Evolutionary conservation across 257 asterid species (phyloP), one percentile per base, ranked within the genome.

Genomic region (Salvia rosmarinus): DNA sequence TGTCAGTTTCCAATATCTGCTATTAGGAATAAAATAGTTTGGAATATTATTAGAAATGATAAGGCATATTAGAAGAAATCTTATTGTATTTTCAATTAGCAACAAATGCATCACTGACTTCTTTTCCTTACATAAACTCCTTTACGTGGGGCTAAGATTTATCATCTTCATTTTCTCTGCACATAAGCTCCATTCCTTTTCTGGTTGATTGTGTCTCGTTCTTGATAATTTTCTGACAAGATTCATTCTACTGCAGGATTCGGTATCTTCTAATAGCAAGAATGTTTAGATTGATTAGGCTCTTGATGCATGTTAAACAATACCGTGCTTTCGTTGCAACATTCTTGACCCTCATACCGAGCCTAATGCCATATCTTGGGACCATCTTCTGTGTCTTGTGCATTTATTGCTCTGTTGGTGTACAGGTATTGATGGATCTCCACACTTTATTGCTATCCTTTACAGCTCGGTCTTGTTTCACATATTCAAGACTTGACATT

Each of bases 311-410:
- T 67, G 96, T 95, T 68, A 75, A 67, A 63, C 95, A 84, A 35
- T 95, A 91, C 77, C 98, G 99, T 54, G 99, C 94, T 64, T 95
- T 95, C 78, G 92, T 95, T 72, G 97, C 98, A 35, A 95, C 98
- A 44, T 95, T 95, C 80, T 85, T 95, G 75, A 85, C 96, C 77
- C 90, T 91, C 74, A 76, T 95, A 80, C 99, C 99, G 71, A 95
- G 99, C 82, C 84, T 95, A 67, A 84, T 91, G 97, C 99, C 99
- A 64, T 95, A 91, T 70, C 78, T 95, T 56, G 99, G 99, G 60
- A 90, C 89, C 79, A 88, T 95, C 78, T 95, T 95, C 77, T 95
- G 98, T 68, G 80, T 91, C 81, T 40, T 95, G 59, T 95, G 99
- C 90, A 73, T 95, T 67, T 95, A 95, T 70, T 91, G 99, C 83